These are phyloP conservation scores for Parachaetomium inaequale DNA, from an alignment of 495 filamentous ascomycete species.

Conservation along the genomic window DNA sequence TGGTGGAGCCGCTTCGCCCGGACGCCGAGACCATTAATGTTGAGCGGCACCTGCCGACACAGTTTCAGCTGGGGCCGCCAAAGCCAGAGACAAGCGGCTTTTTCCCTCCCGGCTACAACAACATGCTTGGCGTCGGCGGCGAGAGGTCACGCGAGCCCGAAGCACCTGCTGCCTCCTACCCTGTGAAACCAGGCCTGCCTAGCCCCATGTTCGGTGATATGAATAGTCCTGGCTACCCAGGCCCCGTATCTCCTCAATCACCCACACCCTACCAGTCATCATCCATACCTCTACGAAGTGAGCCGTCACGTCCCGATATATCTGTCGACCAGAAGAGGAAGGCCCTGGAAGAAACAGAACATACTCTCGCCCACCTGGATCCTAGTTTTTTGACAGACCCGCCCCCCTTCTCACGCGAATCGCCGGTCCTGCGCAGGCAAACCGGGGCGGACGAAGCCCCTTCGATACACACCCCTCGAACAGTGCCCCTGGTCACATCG, in stretches of 20 bases:
- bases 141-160: not conserved
- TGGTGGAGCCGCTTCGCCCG: constrained; percentile 31
- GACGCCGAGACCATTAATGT: constrained; percentile 37
- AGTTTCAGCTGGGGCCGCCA: constrained; percentile 33
- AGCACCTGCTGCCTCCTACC: not conserved
- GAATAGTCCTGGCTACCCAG: not conserved
- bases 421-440: constrained; percentile 7
- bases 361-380: not conserved
- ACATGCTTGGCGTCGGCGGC: not conserved
- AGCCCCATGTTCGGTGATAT: constrained; percentile 8
- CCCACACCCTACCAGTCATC: not conserved
- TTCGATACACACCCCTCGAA: constrained; percentile 16
- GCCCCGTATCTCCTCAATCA: constrained; percentile 10
- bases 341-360: not conserved
- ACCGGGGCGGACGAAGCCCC: not conserved
- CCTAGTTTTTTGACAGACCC: constrained; percentile 13
- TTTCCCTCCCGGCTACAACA: constrained; percentile 20
- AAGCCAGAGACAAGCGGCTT: constrained; percentile 26
- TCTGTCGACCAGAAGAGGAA: not conserved
- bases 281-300: not conserved
- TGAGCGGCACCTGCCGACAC: constrained; percentile 33
- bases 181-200: not conserved
- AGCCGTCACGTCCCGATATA: constrained; percentile 3
- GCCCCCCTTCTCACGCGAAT: constrained; percentile 11
- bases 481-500: constrained; percentile 17